Base-by-base conservation (phyloP, 2,329 filamentous ascomycete species). In the Colletotrichum sp. region DNA sequence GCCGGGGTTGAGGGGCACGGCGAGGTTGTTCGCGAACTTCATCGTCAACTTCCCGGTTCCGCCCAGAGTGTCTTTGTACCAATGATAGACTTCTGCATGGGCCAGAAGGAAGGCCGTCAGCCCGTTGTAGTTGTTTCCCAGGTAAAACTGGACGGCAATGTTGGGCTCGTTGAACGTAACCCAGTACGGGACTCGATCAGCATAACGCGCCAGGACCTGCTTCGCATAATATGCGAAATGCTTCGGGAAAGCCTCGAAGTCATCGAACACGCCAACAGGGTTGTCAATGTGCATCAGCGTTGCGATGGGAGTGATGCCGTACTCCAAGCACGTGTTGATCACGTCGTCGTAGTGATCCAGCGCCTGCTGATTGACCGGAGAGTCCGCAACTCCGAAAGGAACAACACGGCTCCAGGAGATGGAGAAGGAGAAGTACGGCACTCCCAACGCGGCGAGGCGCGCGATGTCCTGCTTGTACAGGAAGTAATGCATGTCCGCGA, bases 381-480 rank as follows among this genome's bases (percentile, higher is more conserved):
- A 87, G 0, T 87, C 87, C 1, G 86, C 86, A 10, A 88, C 77
- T 1, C 85, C 87, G 77, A 91, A 91, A 0, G 90, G 89, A 12
- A 91, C 79, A 55, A 91, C 89, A 8, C 89, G 83, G 3, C 87
- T 84, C 89, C 89, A 91, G 0, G 88, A 82, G 70, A 91, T 89
- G 6, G 86, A 88, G 76, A 90, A 90, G 4, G 88, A 87, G 80
- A 89, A 90, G 65, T 89, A 87, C 60, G 85, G 85, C 10, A 89
- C 85, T 0, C 89, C 89, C 81, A 91, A 85, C 4, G 87, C 84
- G 1, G 89, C 89, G 10, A 91, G 83, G 0, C 89, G 85, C 73
- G 88, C 88, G 59, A 91, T 90, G 57, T 91, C 88, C 81, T 90
- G 89, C 80, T 90, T 90, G 78, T 90, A 91, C 9, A 89, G 81